Percentiles rank a stretch among this genome's conserved stretches.
phyloP scores from a whole-genome alignment of 257 asterid genomes.

The Linderniella brevidens region DNA sequence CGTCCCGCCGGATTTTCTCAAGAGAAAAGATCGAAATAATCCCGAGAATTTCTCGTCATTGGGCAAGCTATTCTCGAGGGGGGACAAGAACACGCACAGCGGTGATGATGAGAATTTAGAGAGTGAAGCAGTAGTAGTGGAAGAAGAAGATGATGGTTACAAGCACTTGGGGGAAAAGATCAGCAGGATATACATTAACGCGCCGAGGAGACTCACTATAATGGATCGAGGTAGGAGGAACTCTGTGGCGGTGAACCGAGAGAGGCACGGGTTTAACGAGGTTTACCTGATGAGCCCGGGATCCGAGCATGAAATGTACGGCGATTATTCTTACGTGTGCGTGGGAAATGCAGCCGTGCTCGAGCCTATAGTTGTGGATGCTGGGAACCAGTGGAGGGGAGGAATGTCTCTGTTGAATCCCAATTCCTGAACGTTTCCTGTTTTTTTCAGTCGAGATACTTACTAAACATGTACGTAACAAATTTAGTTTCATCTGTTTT shows the following conservation, averaged over 20 bases:
- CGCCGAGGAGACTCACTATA: conserved; percentile 49
- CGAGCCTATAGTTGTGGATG: conserved; percentile 30
- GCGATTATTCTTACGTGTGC: conserved; percentile 47
- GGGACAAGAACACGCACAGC: conserved; percentile 15
- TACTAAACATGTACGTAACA: too few relatives aligned
- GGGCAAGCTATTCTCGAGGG: conserved; percentile 20
- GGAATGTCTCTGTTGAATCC: conserved; percentile 45
- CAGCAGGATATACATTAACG: conserved; percentile 48
- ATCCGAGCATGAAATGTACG: conserved; percentile 37
- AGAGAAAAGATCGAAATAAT: conserved; percentile 5
- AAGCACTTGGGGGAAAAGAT: conserved; percentile 42
- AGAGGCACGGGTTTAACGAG: conserved; percentile 40
- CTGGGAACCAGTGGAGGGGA: conserved; percentile 62
- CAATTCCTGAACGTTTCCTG: conserved; percentile 42
- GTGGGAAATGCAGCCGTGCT: conserved; percentile 60
- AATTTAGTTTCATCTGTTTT: too few relatives aligned
- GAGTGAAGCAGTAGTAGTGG: conserved; percentile 17
- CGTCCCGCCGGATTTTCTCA: conserved; percentile 32
- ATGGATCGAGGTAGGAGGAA: conserved; percentile 76
- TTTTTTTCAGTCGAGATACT: too few relatives aligned
- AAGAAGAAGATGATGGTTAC: conserved; percentile 62
- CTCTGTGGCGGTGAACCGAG: conserved; percentile 36
- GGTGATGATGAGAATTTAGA: conserved; percentile 4
- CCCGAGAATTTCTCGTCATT: conserved; percentile 17
- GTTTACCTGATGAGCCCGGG: conserved; percentile 71